phyloP scores from a whole-genome alignment of 805 yeast genomes.

The Ogataea degrootiae region DNA sequence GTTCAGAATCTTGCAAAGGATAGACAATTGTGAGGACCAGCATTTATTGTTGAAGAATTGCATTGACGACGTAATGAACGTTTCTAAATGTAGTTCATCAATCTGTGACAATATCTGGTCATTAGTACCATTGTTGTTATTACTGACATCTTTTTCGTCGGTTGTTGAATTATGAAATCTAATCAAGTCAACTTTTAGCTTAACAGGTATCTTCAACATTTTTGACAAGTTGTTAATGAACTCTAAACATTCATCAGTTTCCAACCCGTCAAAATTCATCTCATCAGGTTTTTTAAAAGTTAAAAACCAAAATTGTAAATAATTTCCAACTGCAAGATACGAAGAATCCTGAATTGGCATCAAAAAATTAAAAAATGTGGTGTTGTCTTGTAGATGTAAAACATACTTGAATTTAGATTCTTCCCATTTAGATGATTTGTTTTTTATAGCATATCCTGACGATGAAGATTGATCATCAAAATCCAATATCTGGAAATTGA shows the following conservation, averaged over 20 bases:
- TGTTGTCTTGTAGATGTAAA: conserved; percentile 16
- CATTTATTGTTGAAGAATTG: conserved; percentile 10
- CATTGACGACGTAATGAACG: conserved; percentile 15
- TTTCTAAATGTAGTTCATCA: conserved; percentile 12
- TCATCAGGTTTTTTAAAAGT: conserved; percentile 13
- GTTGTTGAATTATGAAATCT: conserved; percentile 3
- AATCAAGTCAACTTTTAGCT: conserved; percentile 10
- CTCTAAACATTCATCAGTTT: conserved; percentile 9
- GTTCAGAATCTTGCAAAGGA: conserved; percentile 15
- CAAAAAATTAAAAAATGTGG: conserved; percentile 16
- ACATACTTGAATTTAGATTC: conserved; percentile 12
- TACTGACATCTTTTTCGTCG: background rate
- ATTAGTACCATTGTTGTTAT: background rate
- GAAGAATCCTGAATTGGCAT: conserved; percentile 14
- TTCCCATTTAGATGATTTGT: conserved; percentile 6
- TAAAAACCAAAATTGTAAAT: conserved; percentile 14
- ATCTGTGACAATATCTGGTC: background rate
- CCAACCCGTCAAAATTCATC: conserved; percentile 15
- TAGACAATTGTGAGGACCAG: conserved; percentile 17
- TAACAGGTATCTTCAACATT: conserved; percentile 4
- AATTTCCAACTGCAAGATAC: conserved; percentile 6
- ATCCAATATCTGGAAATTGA: conserved; percentile 16
- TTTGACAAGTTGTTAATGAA: conserved; percentile 9
- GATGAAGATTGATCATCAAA: conserved; percentile 10
- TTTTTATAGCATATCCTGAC: conserved; percentile 12